Evolutionary conservation across 345 rosid species (phyloP).

Genomic region (Salix arbutifolia): DNA sequence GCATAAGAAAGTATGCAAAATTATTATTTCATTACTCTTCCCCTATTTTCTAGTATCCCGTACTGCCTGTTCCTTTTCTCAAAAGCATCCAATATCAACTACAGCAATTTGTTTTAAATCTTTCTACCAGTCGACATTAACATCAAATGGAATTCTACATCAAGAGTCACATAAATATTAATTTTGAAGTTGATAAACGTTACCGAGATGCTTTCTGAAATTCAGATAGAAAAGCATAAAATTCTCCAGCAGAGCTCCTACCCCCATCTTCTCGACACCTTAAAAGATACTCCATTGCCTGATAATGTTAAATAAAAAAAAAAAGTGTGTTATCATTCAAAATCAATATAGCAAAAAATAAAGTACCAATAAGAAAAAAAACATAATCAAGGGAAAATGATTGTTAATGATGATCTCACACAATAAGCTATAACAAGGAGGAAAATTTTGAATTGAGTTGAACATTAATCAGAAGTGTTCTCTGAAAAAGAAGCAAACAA

Average conservation of each 20-base stretch:
- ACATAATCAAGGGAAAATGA: background rate
- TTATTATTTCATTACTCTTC: background rate
- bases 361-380: background rate
- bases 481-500: background rate
- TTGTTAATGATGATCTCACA: background rate
- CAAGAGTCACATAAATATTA: background rate
- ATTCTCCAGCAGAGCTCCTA: slow-evolving; percentile 57
- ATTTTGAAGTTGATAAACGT: slow-evolving; percentile 1
- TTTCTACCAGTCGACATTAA: background rate
- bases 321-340: background rate
- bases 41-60: background rate
- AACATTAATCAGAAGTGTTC: background rate
- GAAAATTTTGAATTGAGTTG: background rate
- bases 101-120: background rate
- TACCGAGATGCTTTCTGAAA: slow-evolving; percentile 93
- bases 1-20: background rate
- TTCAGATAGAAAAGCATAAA: slow-evolving; percentile 55
- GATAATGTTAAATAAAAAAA: slow-evolving; percentile 20
- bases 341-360: background rate
- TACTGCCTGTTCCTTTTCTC: too few species aligned
- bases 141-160: background rate
- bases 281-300: slow-evolving; percentile 83
- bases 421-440: background rate
- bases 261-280: slow-evolving; percentile 57
- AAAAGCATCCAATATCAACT: background rate